Base-by-base conservation (phyloP, 2,329 filamentous ascomycete species). In the Botrytis squamosa region DNA sequence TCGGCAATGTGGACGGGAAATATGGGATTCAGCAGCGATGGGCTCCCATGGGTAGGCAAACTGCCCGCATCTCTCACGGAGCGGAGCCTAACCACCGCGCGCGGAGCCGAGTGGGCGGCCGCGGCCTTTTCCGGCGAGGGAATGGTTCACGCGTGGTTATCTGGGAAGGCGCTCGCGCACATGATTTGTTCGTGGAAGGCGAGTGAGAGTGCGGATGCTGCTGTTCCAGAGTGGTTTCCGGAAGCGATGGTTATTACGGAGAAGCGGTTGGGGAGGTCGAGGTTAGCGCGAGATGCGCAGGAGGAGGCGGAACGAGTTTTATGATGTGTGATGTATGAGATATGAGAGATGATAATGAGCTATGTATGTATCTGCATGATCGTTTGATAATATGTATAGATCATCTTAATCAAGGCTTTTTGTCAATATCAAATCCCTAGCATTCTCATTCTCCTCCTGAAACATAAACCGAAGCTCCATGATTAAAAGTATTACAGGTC, bases 161-260 rank as follows among this genome's bases (percentile, higher is more conserved):
- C 81, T 8, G 82, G 82, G 16, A 83, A 84, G 74, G 84, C 81
- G 4, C 70, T 86, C 20, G 83, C 81, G 1, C 75, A 79, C 33
- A 86, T 87, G 84, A 76, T 85, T 14, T 44, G 49, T 8, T 75
- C 80, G 4, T 79, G 76, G 6, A 52, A 57, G 0, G 67, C 74
- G 0, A 83, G 82, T 67, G 79, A 80, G n/a, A 82, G 83, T 1
- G 82, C 81, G 1, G 18, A 38, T 29, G 29, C 16, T 10, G 22
- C 6, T 18, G 20, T 70, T 20, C 68, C 68, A 0, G 68, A 62
- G n/a, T 70, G 68, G 68, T 70, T 70, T 46, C 68, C 68, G 7
- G 55, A 62, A 2, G n/a, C 68, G 0, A 70, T 70, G 68, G 8
- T 70, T 36, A 70, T 70, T 36, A 62, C 68, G 4, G 40, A 70